phyloP scores from a whole-genome alignment of 345 rosid species.

The Garcia nutans region DNA sequence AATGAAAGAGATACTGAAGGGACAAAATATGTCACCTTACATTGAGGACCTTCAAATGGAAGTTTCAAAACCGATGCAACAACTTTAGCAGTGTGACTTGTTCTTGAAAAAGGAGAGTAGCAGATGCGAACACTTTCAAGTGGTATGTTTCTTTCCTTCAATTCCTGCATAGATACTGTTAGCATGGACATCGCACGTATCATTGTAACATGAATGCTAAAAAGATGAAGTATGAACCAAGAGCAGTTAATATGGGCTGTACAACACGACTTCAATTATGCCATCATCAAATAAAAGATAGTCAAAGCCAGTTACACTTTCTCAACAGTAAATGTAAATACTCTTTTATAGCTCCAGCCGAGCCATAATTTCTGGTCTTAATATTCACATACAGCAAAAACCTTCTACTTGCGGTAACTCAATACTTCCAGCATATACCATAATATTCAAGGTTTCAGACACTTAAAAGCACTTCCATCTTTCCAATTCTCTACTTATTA shows the following conservation, averaged over 20 bases:
- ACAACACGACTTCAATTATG: too few species aligned
- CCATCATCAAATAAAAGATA: too few species aligned
- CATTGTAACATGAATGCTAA: not conserved
- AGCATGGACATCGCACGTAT: not conserved
- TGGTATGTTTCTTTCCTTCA: constrained; percentile 53
- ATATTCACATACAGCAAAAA: not conserved
- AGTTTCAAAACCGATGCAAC: constrained; percentile 65
- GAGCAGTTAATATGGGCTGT: not conserved
- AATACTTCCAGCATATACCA: not conserved
- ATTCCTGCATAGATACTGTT: constrained; percentile 47
- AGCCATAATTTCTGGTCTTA: not conserved
- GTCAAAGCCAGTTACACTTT: not conserved
- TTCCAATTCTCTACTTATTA: not conserved
- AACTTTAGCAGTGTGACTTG: constrained; percentile 73
- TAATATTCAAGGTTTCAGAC: too few species aligned
- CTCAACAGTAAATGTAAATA: not conserved
- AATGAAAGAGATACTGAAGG: not conserved
- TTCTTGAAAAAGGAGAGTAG: constrained; percentile 90
- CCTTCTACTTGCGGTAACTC: not conserved
- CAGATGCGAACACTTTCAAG: constrained; percentile 71
- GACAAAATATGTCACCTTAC: constrained; percentile 44
- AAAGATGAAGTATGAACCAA: not conserved
- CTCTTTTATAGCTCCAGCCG: not conserved
- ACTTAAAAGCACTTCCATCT: not conserved
- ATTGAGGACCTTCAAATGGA: constrained; percentile 72